Evolutionary conservation across 305 asterid species (phyloP).

Genomic region (Striga hermonthica): DNA sequence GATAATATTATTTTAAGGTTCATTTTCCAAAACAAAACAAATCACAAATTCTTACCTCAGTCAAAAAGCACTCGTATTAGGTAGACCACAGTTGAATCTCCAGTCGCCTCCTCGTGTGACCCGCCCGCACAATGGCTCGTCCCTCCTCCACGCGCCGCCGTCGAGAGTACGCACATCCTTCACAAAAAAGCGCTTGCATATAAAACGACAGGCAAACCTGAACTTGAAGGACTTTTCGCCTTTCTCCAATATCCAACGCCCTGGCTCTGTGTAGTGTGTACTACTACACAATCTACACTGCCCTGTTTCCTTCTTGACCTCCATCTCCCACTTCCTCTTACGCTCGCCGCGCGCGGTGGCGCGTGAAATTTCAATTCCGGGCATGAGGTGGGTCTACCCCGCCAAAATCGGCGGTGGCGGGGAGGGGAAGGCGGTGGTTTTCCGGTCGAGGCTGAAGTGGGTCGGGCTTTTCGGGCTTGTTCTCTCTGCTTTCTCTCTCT

Average conservation of each 20-base stretch:
- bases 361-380: slow-evolving; percentile 18
- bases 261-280: too few species aligned
- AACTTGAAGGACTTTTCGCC: slow-evolving; percentile 31
- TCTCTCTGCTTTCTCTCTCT: slow-evolving; percentile 72
- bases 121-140: not conserved
- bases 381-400: slow-evolving; percentile 62
- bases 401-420: slow-evolving; percentile 36
- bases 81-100: not conserved
- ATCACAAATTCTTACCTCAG: not conserved
- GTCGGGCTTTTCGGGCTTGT: slow-evolving; percentile 77
- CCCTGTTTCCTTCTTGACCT: slow-evolving; percentile 19
- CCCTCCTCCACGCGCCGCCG: slow-evolving; percentile 34
- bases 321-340: slow-evolving; percentile 14
- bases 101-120: not conserved
- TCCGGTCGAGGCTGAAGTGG: slow-evolving; percentile 87
- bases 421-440: slow-evolving; percentile 67
- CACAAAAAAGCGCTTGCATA: not conserved
- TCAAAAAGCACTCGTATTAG: not conserved
- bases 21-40: not conserved
- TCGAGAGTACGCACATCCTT: slow-evolving; percentile 10
- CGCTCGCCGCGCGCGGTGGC: slow-evolving; percentile 22
- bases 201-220: slow-evolving; percentile 38
- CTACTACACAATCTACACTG: not conserved
- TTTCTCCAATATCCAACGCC: slow-evolving; percentile 28
- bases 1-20: too few species aligned